Evolutionary conservation across 2,329 filamentous ascomycete genomes (phyloP), one percentile per base, ranked within the genome.

Genomic region (Fusarium sublunatum): DNA sequence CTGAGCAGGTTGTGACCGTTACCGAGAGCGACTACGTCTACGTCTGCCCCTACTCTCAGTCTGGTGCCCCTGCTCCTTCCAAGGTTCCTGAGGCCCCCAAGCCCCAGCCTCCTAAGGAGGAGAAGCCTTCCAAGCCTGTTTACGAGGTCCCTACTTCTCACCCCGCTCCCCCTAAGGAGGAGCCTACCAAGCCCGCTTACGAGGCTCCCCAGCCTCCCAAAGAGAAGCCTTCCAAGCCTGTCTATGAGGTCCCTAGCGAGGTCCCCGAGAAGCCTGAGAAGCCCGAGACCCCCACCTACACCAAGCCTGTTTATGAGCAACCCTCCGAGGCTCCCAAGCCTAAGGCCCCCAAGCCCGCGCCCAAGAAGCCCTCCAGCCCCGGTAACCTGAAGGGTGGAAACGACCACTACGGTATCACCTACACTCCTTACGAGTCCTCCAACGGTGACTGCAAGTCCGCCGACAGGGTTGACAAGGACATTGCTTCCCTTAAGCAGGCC

Each of bases 341-440:
- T 25, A 60, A 65, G 44, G 53, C 45, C 12, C 60, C 68, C 43
- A 61, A 68, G 53, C 45, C 69, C 22, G 47, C 67, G 56, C 53
- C 70, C 46, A 56, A 64, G 45, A 64, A 68, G 53, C 49, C 73
- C 60, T 58, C 69, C 57, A 66, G 13, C 42, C 52, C 61, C 24
- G 72, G 75, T 63, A 59, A 65, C 59, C 74, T 80, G 53, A 73
- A 74, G 61, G 79, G 80, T 70, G 68, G 72, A 70, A 81, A 79
- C 49, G 78, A 83, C 76, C 84, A 88, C 74, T 91, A 86, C 82
- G 90, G 86, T 76, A 90, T 94, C 74, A 91, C 91, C 72, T 95
- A 93, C 84, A 91, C 91, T 38, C 90, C 91, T 46, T 95, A 91
- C 81, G 81, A 81, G 67, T 71, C 81, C 60, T 67, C 73, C 49